Evolutionary conservation across 257 asterid genomes (phyloP).

Genomic region (Craterostigma plantagineum): DNA sequence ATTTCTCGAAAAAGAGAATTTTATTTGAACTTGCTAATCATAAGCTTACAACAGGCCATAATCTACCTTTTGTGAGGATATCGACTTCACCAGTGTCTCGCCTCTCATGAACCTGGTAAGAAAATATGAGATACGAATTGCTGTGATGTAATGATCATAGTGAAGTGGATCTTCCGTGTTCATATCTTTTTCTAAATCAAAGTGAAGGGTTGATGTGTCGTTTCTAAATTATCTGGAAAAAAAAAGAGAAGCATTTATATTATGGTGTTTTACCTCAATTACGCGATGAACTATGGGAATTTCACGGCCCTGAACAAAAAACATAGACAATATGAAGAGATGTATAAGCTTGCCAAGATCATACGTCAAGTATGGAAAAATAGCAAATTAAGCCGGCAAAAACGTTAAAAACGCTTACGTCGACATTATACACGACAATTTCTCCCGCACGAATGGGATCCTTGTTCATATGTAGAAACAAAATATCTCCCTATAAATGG

Average conservation of each 20-base stretch:
- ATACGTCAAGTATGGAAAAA: no score
- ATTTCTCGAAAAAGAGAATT: background rate
- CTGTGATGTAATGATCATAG: no score
- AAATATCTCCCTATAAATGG: slow-evolving; percentile 70
- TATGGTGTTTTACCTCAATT: slow-evolving; percentile 28
- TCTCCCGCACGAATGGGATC: slow-evolving; percentile 93
- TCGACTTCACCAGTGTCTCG: slow-evolving; percentile 39
- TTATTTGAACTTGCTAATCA: background rate
- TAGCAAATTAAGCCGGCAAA: no score
- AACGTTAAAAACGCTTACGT: slow-evolving; percentile 25
- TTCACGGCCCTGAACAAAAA: slow-evolving; percentile 26
- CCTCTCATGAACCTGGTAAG: slow-evolving; percentile 45
- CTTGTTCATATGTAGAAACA: slow-evolving; percentile 59
- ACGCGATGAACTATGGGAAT: slow-evolving; percentile 85
- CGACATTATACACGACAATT: slow-evolving; percentile 71
- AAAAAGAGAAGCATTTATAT: no score
- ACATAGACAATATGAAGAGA: slow-evolving; percentile 1
- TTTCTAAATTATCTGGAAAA: no score
- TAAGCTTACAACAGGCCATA: background rate
- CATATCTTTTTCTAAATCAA: no score
- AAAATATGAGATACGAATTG: background rate
- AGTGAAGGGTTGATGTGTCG: no score
- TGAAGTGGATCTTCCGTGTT: no score
- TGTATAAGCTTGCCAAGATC: background rate
- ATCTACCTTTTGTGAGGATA: slow-evolving; percentile 61